phyloP scores from a whole-genome alignment of 106 monocot genomes.

The Narthecium ossifragum region DNA sequence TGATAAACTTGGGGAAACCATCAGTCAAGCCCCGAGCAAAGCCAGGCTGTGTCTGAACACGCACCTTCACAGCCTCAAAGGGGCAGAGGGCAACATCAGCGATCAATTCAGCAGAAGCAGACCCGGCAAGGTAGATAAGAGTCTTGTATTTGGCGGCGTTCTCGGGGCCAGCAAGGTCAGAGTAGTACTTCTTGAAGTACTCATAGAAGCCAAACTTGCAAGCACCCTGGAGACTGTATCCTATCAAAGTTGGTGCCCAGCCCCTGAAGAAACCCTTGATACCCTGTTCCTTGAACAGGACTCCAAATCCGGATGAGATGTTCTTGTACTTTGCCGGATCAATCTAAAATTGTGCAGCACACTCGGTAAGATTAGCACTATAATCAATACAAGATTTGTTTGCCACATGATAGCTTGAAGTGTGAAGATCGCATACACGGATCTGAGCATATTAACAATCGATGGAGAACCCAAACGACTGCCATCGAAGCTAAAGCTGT shows the following conservation, averaged over 20 bases:
- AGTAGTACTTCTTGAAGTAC: conserved; percentile 77
- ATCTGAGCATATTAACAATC: too few species aligned
- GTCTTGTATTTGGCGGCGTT: conserved; percentile 65
- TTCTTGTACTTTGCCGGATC: conserved; percentile 65
- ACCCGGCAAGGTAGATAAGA: conserved; percentile 60
- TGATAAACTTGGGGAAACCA: conserved; percentile 27
- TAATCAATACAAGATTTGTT: too few species aligned
- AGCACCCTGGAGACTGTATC: conserved; percentile 71
- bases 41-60: conserved; percentile 37
- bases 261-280: conserved; percentile 66
- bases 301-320: conserved; percentile 49
- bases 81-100: conserved; percentile 45
- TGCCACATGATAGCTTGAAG: too few species aligned
- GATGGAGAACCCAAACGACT: too few species aligned
- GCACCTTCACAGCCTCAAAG: conserved; percentile 40
- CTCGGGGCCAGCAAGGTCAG: conserved; percentile 59
- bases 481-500: too few species aligned
- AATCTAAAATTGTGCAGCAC: conserved; percentile 22
- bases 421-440: too few species aligned
- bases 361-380: too few species aligned
- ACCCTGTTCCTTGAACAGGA: conserved; percentile 67
- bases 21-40: conserved; percentile 37
- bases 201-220: conserved; percentile 76
- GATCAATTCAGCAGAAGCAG: conserved; percentile 45
- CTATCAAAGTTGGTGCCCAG: conserved; percentile 64